Percentiles rank a stretch among this genome's conserved stretches.
Conservation (phyloP, 1,139 yeast species). For the Hyphopichia buzzinii region DNA sequence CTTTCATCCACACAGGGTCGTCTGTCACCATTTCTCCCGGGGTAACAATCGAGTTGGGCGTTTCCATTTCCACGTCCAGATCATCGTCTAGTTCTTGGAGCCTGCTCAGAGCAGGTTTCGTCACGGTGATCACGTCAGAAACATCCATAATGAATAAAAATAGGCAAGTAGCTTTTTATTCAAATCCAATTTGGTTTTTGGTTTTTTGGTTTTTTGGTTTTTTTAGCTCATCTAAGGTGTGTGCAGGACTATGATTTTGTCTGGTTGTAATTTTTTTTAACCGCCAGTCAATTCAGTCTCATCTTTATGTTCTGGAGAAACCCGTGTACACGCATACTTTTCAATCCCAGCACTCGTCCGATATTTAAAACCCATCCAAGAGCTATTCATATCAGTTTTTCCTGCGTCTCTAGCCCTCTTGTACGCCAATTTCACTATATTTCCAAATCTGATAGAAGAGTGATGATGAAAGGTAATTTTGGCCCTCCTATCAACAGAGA, state of each 20-base stretch:
- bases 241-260: not conserved
- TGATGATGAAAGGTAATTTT: conserved; percentile 31
- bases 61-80: conserved; percentile 32
- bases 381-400: no score
- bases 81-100: conserved; percentile 15
- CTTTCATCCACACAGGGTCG: conserved; percentile 98
- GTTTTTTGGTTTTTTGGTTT: no score
- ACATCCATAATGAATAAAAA: no score
- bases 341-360: no score
- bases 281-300: no score
- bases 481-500: conserved; percentile 69
- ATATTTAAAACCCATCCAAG: no score
- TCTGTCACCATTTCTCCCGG: conserved; percentile 98
- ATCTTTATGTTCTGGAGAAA: not conserved
- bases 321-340: not conserved
- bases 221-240: not conserved
- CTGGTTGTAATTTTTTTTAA: no score
- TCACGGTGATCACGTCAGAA: conserved; percentile 37
- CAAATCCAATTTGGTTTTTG: no score
- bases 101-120: conserved; percentile 22
- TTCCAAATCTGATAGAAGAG: conserved; percentile 26
- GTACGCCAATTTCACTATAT: conserved; percentile 10
- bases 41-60: conserved; percentile 51
- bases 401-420: not conserved
- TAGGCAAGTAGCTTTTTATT: no score